These are phyloP conservation scores for Mortierella sp. DNA, from an alignment of 371 early-diverging fungal species.

Conservation along the genomic window DNA sequence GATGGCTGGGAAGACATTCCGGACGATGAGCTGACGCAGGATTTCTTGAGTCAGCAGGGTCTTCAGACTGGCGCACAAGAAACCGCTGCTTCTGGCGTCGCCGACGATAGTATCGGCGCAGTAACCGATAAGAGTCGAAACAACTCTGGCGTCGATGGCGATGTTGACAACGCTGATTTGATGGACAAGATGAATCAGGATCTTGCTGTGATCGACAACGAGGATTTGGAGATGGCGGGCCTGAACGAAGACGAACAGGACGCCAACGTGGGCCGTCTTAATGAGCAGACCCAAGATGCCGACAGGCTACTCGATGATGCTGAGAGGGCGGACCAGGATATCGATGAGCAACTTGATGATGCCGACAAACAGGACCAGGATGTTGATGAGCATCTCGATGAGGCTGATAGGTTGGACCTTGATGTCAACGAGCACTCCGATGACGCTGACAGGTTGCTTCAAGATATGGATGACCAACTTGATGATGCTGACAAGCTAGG, in stretches of 20 bases:
- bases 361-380: background rate
- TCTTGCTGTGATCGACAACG: background rate
- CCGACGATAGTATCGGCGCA: no score
- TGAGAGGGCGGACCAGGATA: background rate
- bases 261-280: background rate
- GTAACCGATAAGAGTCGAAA: background rate
- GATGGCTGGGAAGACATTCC: slow-evolving; percentile 51
- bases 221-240: background rate
- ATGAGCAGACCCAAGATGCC: background rate
- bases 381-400: background rate
- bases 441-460: background rate
- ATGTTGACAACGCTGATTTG: no score
- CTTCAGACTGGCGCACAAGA: background rate
- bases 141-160: background rate
- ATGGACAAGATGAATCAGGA: background rate
- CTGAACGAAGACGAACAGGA: background rate
- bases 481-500: background rate
- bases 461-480: background rate
- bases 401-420: background rate
- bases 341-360: background rate
- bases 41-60: background rate
- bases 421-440: background rate
- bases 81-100: background rate
- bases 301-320: background rate
- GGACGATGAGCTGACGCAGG: slow-evolving; percentile 23